Evolutionary conservation across 768 basidiomycete species (phyloP).

Genomic region (Lentinus brumalis): DNA sequence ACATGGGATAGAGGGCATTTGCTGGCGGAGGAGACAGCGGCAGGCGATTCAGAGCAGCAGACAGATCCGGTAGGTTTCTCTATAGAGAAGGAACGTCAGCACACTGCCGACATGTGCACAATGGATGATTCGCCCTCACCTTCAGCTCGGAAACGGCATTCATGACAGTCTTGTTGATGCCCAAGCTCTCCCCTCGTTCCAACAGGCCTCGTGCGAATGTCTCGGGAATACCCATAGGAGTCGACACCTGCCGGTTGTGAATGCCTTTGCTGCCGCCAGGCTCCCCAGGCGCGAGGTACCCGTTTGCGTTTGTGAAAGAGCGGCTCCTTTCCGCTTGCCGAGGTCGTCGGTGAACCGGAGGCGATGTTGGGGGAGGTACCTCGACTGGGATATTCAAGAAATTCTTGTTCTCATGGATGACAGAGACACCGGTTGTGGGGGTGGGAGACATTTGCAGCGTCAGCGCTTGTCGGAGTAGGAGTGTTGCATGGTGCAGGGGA

Average conservation of each 20-base stretch:
- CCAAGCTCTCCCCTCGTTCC: slow-evolving; percentile 76
- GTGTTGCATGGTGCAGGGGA: slow-evolving; percentile 54
- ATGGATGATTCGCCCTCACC: slow-evolving; percentile 43
- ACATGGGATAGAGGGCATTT: slow-evolving; percentile 59
- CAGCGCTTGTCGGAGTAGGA: slow-evolving; percentile 84
- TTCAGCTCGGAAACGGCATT: slow-evolving; percentile 77
- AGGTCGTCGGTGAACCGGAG: slow-evolving; percentile 38
- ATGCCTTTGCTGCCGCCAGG: slow-evolving; percentile 8
- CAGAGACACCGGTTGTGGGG: slow-evolving; percentile 72
- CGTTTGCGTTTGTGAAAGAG: slow-evolving; percentile 21
- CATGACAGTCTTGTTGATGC: slow-evolving; percentile 84
- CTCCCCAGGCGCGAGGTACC: slow-evolving; percentile 1
- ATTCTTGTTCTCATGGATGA: slow-evolving; percentile 83
- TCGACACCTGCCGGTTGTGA: slow-evolving; percentile 26
- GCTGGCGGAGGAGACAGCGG: slow-evolving; percentile 44
- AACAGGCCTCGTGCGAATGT: slow-evolving; percentile 70
- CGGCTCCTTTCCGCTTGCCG: slow-evolving; percentile 36
- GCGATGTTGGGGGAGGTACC: slow-evolving; percentile 49
- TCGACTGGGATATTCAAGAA: slow-evolving; percentile 73
- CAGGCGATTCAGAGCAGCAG: slow-evolving; percentile 64
- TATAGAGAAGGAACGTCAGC: slow-evolving; percentile 29
- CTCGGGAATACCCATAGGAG: slow-evolving; percentile 64
- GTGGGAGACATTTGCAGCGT: slow-evolving; percentile 74
- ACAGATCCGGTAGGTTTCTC: slow-evolving; percentile 88
- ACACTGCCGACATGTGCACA: slow-evolving; percentile 4